These are phyloP conservation scores for Melastoma candidum DNA, from an alignment of 441 rosid species.

Conservation along the genomic window DNA sequence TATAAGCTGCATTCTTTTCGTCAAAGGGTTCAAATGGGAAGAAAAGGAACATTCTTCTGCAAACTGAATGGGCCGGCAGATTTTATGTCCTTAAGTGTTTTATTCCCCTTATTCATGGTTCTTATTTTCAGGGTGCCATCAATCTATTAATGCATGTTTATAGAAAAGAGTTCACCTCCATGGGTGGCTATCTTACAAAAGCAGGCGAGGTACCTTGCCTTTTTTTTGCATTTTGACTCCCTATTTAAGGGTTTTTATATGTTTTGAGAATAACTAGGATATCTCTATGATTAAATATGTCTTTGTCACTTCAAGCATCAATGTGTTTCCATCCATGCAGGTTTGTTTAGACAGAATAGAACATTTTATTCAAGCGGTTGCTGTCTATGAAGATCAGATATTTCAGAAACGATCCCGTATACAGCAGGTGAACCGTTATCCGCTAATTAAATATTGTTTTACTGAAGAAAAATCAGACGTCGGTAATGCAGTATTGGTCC, in stretches of 20 bases:
- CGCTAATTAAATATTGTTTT: too few relatives aligned
- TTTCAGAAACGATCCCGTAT: slow-evolving; percentile 91
- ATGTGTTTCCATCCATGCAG: slow-evolving; percentile 21
- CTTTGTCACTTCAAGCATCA: neutral
- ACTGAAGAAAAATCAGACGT: too few relatives aligned
- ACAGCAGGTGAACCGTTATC: slow-evolving; percentile 42
- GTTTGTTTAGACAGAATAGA: slow-evolving; percentile 74
- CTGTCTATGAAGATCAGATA: slow-evolving; percentile 81
- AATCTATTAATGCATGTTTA: slow-evolving; percentile 83
- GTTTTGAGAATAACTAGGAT: too few relatives aligned
- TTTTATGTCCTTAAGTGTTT: too few relatives aligned
- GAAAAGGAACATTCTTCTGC: neutral
- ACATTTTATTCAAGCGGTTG: slow-evolving; percentile 75
- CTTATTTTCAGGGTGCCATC: slow-evolving; percentile 76
- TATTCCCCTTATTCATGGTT: slow-evolving; percentile 7
- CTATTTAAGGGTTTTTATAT: too few relatives aligned
- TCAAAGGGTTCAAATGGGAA: too few relatives aligned
- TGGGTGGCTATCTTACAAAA: slow-evolving; percentile 97
- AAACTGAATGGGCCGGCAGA: neutral
- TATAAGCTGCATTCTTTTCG: too few relatives aligned
- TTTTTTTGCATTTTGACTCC: neutral
- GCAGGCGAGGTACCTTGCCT: slow-evolving; percentile 87
- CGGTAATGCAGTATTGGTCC: too few relatives aligned
- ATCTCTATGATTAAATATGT: too few relatives aligned
- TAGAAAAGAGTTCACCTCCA: slow-evolving; percentile 73